Base-by-base conservation (phyloP, 768 basidiomycete genomes). In the Agrocybe pediades region DNA sequence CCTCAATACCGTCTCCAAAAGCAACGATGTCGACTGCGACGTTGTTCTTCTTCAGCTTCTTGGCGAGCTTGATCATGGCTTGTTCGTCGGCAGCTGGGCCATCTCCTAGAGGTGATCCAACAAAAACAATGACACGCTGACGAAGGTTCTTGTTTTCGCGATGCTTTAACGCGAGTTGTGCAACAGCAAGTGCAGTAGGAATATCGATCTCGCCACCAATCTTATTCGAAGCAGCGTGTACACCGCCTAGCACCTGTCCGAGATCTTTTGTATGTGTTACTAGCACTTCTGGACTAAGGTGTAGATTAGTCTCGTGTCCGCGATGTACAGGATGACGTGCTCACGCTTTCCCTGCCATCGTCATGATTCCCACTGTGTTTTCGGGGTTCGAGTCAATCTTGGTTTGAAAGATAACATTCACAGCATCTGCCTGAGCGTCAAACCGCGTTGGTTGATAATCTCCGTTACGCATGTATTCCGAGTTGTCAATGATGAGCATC, bases 21-120 rank as follows among this genome's bases (percentile, higher is more conserved):
- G 83, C 83, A 24, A 98, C 77, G 46, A 98, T 78, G 70, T 99
- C 97, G 21, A 98, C 81, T 1, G 95, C 92, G 40, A 99, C 94
- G 63, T 98, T 99, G 70, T 98, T 98, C 86, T 99, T 99, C 81
- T 98, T 98, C 57, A 99, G 79, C 71, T 94, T 97, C 79, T 95
- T 97, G 9, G 95, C 97, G 29, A 99, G 82, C 68, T 86, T 88
- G 61, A 90, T 76, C 82, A 95, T 87, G 49, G 79, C 78, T 61
- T 88, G 86, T 66, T 92, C 90, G 54, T 91, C 87, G 9, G 87
- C 83, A 7, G 78, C 86, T 25, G 75, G 67, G 25, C 84, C 87
- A 19, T 82, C 78, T 9, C 57, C 61, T n/a, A 95, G 71, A 1
- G 97, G 97, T 3, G 92, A 95, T 15, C 87, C 95, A 49, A 95